These are phyloP conservation scores for Phytophthora multivora DNA, from an alignment of 352 stramenopile species.

Conservation along the genomic window DNA sequence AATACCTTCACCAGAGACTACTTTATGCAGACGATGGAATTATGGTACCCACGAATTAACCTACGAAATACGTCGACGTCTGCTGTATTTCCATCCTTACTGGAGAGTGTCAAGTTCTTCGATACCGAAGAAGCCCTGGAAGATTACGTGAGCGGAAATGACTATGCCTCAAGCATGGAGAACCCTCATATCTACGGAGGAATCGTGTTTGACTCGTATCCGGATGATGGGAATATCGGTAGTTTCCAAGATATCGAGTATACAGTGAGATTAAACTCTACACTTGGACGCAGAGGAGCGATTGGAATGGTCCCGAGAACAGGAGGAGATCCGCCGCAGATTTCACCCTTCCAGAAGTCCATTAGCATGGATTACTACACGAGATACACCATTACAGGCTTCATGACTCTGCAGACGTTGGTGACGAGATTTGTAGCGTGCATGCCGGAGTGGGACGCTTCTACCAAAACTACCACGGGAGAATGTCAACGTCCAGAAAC, in stretches of 20 bases:
- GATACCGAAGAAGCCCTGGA: slow-evolving; percentile 45
- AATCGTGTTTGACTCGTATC: slow-evolving; percentile 66
- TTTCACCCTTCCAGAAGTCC: slow-evolving; percentile 24
- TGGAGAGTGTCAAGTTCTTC: slow-evolving; percentile 72
- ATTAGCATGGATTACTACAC: slow-evolving; percentile 27
- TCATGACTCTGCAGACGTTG: slow-evolving; percentile 34
- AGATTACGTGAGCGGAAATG: slow-evolving; percentile 51
- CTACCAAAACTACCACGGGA: slow-evolving; percentile 22
- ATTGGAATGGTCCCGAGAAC: slow-evolving; percentile 7
- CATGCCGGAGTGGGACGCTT: slow-evolving; percentile 28
- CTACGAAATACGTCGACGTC: slow-evolving; percentile 28
- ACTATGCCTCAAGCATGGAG: slow-evolving; percentile 50
- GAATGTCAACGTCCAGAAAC: slow-evolving; percentile 22
- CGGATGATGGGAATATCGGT: slow-evolving; percentile 36
- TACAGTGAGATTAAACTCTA: slow-evolving; percentile 56
- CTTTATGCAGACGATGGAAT: slow-evolving; percentile 66
- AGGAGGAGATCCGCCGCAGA: slow-evolving; percentile 5
- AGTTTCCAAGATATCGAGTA: slow-evolving; percentile 50
- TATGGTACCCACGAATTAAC: slow-evolving; percentile 54
- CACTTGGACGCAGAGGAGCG: slow-evolving; percentile 15
- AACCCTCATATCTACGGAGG: slow-evolving; percentile 65
- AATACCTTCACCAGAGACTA: slow-evolving; percentile 68
- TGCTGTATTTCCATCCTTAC: slow-evolving; percentile 49
- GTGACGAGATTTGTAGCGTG: slow-evolving; percentile 29
- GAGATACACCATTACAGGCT: slow-evolving; percentile 22